Percentiles rank a stretch among this genome's conserved stretches.
Conservation (phyloP, 768 basidiomycete genomes). For the Termitomyces sp. region DNA sequence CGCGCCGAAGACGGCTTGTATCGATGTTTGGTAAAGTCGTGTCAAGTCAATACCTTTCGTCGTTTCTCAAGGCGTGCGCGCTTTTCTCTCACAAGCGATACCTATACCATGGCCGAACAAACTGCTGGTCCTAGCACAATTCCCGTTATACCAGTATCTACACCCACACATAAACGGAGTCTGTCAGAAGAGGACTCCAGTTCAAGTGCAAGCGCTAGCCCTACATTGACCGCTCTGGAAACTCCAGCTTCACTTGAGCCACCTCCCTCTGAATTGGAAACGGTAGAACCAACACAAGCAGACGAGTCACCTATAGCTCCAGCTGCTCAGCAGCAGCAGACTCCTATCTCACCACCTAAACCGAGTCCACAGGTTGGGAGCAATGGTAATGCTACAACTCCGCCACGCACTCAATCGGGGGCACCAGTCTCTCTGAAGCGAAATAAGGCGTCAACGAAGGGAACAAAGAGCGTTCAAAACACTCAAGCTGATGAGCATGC, state of each 20-base stretch:
- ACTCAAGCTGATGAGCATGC: not conserved
- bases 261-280: not conserved
- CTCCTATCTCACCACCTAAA: not conserved
- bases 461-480: not conserved
- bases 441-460: conserved; percentile 1
- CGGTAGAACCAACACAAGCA: not conserved
- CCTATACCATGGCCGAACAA: conserved; percentile 6
- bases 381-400: not conserved
- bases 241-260: conserved; percentile 5
- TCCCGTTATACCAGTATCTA: conserved; percentile 9
- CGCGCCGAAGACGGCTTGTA: no score
- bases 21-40: conserved; percentile 4
- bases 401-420: conserved; percentile 10
- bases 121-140: conserved; percentile 8
- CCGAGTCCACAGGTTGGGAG: not conserved
- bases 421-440: conserved; percentile 2
- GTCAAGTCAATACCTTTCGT: conserved; percentile 1
- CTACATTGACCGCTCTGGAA: conserved; percentile 4
- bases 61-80: not conserved
- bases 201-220: conserved; percentile 5
- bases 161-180: not conserved
- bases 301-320: not conserved
- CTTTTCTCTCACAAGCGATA: not conserved
- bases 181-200: conserved; percentile 1
- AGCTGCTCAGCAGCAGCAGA: not conserved